A percentile compares a stretch with the other conserved stretches of the same genome.
phyloP scores from a whole-genome alignment of 441 rosid species.

The Pelargonium citronellum region DNA sequence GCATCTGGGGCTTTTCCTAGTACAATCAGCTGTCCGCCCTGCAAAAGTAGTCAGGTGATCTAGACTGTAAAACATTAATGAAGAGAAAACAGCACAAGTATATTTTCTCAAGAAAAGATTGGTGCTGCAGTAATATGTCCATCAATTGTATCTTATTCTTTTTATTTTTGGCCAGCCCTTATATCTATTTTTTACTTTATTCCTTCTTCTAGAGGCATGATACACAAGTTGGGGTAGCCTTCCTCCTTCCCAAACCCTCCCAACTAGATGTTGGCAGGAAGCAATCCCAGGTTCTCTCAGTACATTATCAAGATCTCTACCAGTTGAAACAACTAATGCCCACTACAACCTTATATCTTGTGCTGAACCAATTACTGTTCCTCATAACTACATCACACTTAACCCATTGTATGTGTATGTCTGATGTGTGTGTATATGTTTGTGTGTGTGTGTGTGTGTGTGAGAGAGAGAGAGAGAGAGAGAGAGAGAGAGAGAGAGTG shows the following conservation, averaged over 20 bases:
- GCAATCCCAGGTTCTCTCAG: constrained; percentile 3
- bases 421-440: no score
- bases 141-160: background rate
- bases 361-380: background rate
- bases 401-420: no score
- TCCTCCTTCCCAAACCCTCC: background rate
- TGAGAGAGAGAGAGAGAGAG: no score
- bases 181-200: background rate
- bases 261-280: background rate
- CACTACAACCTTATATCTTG: background rate
- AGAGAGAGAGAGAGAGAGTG: no score
- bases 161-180: background rate
- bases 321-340: constrained; percentile 4
- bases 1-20: constrained; percentile 45
- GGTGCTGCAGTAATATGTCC: background rate
- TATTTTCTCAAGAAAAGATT: background rate
- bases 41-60: background rate
- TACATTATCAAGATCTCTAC: background rate
- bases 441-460: no score
- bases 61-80: background rate
- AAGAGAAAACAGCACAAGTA: background rate
- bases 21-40: constrained; percentile 55
- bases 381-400: background rate
- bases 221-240: background rate
- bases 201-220: background rate